A percentile compares a stretch with the other conserved stretches of the same genome.
Conservation (phyloP, 352 stramenopile species). For the Albugo laibachii region DNA sequence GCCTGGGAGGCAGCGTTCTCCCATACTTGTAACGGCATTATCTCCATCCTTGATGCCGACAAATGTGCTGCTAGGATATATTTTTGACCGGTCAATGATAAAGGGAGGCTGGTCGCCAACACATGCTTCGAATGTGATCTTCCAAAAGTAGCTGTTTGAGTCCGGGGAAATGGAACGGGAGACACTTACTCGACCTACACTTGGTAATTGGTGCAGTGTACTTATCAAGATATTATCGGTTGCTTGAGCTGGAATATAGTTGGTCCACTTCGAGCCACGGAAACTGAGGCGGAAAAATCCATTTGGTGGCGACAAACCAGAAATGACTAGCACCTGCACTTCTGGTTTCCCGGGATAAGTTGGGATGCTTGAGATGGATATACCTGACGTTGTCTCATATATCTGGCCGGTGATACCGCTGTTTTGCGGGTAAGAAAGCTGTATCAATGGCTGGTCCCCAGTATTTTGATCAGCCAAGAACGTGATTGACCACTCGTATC, state of each 20-base stretch:
- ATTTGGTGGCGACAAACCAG: slow-evolving; percentile 11
- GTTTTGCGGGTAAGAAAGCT: slow-evolving; percentile 18
- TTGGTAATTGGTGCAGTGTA: slow-evolving; percentile 39
- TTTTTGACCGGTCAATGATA: slow-evolving; percentile 32
- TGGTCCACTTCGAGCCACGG: slow-evolving; percentile 46
- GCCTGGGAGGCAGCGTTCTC: slow-evolving; percentile 21
- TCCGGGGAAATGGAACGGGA: slow-evolving; percentile 1
- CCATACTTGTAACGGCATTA: slow-evolving; percentile 34
- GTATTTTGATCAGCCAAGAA: slow-evolving; percentile 10
- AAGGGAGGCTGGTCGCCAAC: slow-evolving; percentile 33
- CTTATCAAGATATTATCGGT: slow-evolving; percentile 20
- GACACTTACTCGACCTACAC: slow-evolving; percentile 33
- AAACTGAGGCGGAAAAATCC: slow-evolving; percentile 63
- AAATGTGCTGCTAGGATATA: slow-evolving; percentile 22
- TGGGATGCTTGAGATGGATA: slow-evolving; percentile 12
- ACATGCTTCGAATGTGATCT: slow-evolving; percentile 59
- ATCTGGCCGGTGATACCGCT: slow-evolving; percentile 13
- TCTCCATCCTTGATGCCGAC: slow-evolving; percentile 49
- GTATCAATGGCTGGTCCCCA: slow-evolving; percentile 40
- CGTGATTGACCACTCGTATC: slow-evolving; percentile 46
- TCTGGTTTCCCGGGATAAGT: slow-evolving; percentile 44
- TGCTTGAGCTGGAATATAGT: slow-evolving; percentile 26
- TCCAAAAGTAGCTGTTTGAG: slow-evolving; percentile 32
- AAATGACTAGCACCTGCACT: slow-evolving; percentile 53
- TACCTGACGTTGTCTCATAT: slow-evolving; percentile 26